Base-by-base conservation (phyloP, 345 rosid species). In the Litchi chinensis region DNA sequence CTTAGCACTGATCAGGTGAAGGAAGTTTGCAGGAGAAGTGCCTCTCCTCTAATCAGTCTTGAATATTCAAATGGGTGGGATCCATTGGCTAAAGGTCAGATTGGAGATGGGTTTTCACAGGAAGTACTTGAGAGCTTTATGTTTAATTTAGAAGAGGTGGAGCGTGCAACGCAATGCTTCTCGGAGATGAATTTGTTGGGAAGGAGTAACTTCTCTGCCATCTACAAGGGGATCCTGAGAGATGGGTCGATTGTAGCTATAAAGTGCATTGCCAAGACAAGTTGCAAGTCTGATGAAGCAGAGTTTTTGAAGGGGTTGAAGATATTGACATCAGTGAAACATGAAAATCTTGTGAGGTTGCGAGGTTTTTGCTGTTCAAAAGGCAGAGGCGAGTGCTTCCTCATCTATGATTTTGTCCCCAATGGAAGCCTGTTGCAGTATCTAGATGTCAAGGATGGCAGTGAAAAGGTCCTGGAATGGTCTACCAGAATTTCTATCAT, bases 61-160 rank as follows among this genome's bases (percentile, higher is more conserved):
- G 99, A 96, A 87, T 94, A 94, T 83, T 89, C 97, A 26, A 91
- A 76, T 40, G 98, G 99, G 10, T 96, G 99, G 99, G 99, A 96
- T 71, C 98, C 98, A 0, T 81, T 96, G 80, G 97, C 88, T 7
- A 79, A 88, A 79, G 89, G 95, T 69, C 85, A 83, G 76, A 83
- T 16, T 67, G 82, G 79, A 76, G 90, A 75, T 81, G 90, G 89
- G 2, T 80, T 89, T 78, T 91, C 97, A 39, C 97, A 89, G 73
- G 99, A 93, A 83, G 86, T 92, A 76, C 87, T 93, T 24, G 97
- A 96, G 87, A 94, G 98, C 85, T 93, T 91, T 82, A 87, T 88
- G 97, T 94, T 91, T 86, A 96, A 94, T 70, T 86, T 96, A 56
- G 98, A 96, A 76, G 99, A 94, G 74, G 93, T 96, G 63, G 97